These are phyloP conservation scores for Seiridium cupressi DNA, from an alignment of 2,329 filamentous ascomycete species.

Conservation along the genomic window DNA sequence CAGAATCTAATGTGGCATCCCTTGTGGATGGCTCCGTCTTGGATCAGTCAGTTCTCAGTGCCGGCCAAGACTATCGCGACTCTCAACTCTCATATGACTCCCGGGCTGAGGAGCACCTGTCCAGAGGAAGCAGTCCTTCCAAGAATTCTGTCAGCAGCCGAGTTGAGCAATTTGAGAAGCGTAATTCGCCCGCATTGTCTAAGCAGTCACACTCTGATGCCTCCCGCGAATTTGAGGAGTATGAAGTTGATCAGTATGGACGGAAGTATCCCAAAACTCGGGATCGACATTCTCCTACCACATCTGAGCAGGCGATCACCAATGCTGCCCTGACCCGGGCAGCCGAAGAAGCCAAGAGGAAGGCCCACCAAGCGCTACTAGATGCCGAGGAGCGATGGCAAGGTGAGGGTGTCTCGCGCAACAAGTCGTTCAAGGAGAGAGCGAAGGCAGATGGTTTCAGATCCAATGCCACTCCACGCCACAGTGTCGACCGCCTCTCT, in stretches of 20 bases:
- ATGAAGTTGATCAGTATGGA: constrained; percentile 57
- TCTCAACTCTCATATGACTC: constrained; percentile 19
- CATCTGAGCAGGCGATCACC: constrained; percentile 57
- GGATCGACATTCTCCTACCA: constrained; percentile 51
- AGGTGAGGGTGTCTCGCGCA: constrained; percentile 53
- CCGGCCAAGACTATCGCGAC: constrained; percentile 34
- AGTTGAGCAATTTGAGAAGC: constrained; percentile 29
- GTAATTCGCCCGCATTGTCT: constrained; percentile 15
- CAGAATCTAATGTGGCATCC: constrained; percentile 90
- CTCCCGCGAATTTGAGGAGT: constrained; percentile 51
- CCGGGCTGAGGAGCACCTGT: neutral
- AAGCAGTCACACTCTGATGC: constrained; percentile 21
- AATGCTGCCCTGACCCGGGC: constrained; percentile 51
- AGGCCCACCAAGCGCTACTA: constrained; percentile 37
- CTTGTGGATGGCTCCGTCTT: constrained; percentile 73
- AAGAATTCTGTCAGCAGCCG: constrained; percentile 38
- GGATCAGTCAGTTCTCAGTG: constrained; percentile 66
- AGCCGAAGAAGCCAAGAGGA: constrained; percentile 49
- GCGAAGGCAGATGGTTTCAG: constrained; percentile 51
- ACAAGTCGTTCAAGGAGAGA: constrained; percentile 66
- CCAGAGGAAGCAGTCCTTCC: constrained; percentile 3
- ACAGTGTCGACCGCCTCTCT: constrained; percentile 58
- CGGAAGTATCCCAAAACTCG: constrained; percentile 48
- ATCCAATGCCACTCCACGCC: constrained; percentile 54
- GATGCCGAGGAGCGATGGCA: constrained; percentile 38